Base-by-base conservation (phyloP, 139 green algal genomes). In the Nannochloris sp. region DNA sequence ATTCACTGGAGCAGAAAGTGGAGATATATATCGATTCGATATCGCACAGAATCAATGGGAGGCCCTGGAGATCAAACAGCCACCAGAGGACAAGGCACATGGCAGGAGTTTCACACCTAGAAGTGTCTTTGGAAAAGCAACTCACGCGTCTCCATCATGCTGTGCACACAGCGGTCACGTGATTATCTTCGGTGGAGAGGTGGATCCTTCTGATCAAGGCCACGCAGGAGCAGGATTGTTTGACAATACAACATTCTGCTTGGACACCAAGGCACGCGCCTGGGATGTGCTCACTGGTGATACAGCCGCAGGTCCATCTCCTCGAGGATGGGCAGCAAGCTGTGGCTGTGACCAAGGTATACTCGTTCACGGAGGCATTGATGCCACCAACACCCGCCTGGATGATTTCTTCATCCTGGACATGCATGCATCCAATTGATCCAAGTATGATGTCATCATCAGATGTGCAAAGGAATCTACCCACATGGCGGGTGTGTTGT, bases 151-250 rank as follows among this genome's bases (percentile, higher is more conserved):
- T 24, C n/a, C 8, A 19, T 53, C 46, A 21, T 23, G 60, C n/a
- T 66, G 60, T 54, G 36, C 34, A 18, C 60, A 66, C 10, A 31
- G 15, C 9, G 34, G 23, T 6, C 31, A 66, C 24, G 34, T 66
- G 0, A 19, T 66, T 14, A 44, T 66, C 6, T 66, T 66, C 56
- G 60, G 60, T 19, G 60, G 60, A 12, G 60, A 66, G 48, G 31
- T 66, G 15, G 60, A 66, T 11, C 60, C 60, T 43, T 55, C 31
- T 23, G 34, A 58, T 37, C 12, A 31, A 16, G 60, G 60, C 12
- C 60, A 66, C 36, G 60, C 60, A 31, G 60, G 60, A 8, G 60
- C 60, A 21, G 60, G 60, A 53, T 16, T 48, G 36, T 66, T 66
- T 57, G 16, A 19, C n/a, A 58, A 55, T 24, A 57, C 34, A 4